Evolutionary conservation across 176 grass and related monocot genomes (phyloP).

Genomic region (Oryza officinalis): DNA sequence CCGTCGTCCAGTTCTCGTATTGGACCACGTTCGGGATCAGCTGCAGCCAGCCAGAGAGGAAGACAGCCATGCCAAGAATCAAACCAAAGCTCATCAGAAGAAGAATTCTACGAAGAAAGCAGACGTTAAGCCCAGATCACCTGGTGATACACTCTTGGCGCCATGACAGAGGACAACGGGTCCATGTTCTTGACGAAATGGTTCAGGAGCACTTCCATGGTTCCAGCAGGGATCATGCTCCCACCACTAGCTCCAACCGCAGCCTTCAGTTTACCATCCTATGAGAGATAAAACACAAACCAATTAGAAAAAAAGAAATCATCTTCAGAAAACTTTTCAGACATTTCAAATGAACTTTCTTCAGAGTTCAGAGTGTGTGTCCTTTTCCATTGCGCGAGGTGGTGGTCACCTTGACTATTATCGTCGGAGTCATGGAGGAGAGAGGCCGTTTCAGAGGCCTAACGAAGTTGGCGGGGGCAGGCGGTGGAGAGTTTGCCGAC

Average conservation of each 20-base stretch:
- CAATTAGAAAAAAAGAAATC: not conserved
- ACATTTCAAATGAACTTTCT: not conserved
- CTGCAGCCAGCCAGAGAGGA: slow-evolving; percentile 27
- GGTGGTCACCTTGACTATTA: slow-evolving; percentile 63
- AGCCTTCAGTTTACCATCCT: slow-evolving; percentile 77
- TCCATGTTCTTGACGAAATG: slow-evolving; percentile 80
- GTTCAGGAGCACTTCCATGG: slow-evolving; percentile 72
- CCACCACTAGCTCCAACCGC: slow-evolving; percentile 82
- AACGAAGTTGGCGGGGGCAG: slow-evolving; percentile 76
- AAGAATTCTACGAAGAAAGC: not conserved
- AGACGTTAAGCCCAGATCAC: slow-evolving; percentile 11
- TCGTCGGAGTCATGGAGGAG: slow-evolving; percentile 82
- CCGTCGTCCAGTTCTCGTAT: slow-evolving; percentile 98
- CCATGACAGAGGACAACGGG: slow-evolving; percentile 79
- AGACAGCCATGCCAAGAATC: not conserved
- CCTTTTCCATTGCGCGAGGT: not conserved
- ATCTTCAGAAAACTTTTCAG: not conserved
- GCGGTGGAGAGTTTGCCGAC: slow-evolving; percentile 47
- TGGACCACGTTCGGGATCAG: slow-evolving; percentile 86
- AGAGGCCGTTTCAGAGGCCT: slow-evolving; percentile 79
- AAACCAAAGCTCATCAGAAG: not conserved
- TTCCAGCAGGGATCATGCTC: slow-evolving; percentile 72
- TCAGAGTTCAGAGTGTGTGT: not conserved
- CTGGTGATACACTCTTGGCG: slow-evolving; percentile 77
- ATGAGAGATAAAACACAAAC: not conserved